Evolutionary conservation across 2,329 filamentous ascomycete genomes (phyloP).

Genomic region (Mycosphaerelloides madeirae): DNA sequence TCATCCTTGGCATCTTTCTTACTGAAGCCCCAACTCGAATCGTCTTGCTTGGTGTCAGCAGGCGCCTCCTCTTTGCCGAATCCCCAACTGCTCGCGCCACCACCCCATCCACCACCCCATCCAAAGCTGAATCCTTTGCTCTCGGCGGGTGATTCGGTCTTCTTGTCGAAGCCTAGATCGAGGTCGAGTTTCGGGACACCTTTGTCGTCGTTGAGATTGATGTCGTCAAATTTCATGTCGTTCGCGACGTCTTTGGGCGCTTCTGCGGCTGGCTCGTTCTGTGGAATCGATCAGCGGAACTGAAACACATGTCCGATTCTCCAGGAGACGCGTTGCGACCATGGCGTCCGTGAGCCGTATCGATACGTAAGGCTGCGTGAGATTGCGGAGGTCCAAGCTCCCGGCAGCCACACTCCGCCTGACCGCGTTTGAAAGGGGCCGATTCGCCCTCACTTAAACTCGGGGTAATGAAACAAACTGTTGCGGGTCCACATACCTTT

Average conservation of each 20-base stretch:
- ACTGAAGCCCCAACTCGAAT: constrained; percentile 24
- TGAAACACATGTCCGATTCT: constrained; percentile 12
- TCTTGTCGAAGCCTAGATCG: constrained; percentile 36
- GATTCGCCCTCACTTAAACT: background rate
- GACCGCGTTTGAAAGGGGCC: too few species aligned
- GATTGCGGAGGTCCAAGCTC: constrained; percentile 30
- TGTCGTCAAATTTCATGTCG: constrained; percentile 44
- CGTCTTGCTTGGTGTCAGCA: constrained; percentile 23
- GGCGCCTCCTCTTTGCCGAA: constrained; percentile 22
- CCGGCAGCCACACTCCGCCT: constrained; percentile 20
- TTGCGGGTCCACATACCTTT: constrained; percentile 28
- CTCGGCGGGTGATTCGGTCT: constrained; percentile 21
- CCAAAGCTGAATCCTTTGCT: constrained; percentile 32
- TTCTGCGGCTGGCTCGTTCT: constrained; percentile 27
- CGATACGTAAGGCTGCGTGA: constrained; percentile 25
- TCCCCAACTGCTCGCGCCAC: constrained; percentile 31
- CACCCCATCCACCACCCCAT: constrained; percentile 33
- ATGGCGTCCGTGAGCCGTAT: constrained; percentile 18
- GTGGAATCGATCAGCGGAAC: constrained; percentile 13
- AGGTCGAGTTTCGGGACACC: constrained; percentile 45
- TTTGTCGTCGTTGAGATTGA: constrained; percentile 42
- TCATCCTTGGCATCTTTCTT: constrained; percentile 33
- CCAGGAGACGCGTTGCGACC: constrained; percentile 3
- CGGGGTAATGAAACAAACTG: constrained; percentile 7
- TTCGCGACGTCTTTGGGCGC: constrained; percentile 22